A percentile compares a stretch with the other conserved stretches of the same genome.
Evolutionary conservation across 495 filamentous ascomycete species (phyloP).

Genomic region (Xylaria bambusicola): DNA sequence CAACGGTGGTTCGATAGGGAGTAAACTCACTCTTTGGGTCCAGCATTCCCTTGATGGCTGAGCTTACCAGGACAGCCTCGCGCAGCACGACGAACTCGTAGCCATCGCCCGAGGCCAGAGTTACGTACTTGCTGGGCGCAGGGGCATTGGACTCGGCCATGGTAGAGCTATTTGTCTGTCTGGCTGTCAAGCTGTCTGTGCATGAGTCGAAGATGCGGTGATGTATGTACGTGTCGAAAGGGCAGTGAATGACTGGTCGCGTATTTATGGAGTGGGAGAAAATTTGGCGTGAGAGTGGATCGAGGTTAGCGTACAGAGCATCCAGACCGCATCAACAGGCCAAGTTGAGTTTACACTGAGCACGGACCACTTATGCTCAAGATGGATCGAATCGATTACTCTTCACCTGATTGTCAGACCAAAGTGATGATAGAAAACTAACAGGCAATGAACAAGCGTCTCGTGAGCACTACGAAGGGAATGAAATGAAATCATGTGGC

Average conservation of each 20-base stretch:
- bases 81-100: conserved; percentile 86
- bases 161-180: conserved; percentile 16
- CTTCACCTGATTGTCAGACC: no score
- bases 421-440: no score
- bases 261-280: background rate
- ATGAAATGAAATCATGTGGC: no score
- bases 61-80: conserved; percentile 71
- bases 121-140: conserved; percentile 66
- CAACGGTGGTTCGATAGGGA: background rate
- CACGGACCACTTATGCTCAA: no score
- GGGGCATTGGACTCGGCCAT: conserved; percentile 27
- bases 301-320: no score
- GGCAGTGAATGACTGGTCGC: background rate
- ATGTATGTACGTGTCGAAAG: background rate
- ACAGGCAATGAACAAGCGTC: no score
- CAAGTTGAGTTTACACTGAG: no score
- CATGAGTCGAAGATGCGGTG: conserved; percentile 4
- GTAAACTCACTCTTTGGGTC: conserved; percentile 66
- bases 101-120: conserved; percentile 81
- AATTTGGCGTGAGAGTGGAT: no score
- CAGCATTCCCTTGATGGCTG: conserved; percentile 81
- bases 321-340: no score
- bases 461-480: no score
- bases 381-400: no score
- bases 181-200: background rate